Conservation (phyloP, 1,284 basidiomycete species). For the Malassezia sp. region DNA sequence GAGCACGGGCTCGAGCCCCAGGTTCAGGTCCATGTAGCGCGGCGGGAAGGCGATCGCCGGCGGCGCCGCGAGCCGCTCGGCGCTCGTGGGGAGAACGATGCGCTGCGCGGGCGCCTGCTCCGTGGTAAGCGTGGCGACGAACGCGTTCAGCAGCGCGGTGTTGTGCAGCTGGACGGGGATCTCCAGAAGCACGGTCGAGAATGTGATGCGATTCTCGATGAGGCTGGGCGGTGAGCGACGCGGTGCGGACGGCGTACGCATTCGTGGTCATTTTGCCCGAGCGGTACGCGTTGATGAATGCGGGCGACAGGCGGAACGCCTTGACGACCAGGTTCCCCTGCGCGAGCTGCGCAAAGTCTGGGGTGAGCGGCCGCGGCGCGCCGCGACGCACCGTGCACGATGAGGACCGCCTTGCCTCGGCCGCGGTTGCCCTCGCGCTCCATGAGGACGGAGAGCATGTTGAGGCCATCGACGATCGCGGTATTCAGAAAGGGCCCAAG, state of each 20-base stretch:
- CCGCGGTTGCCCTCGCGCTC: conserved; percentile 41
- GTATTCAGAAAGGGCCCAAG: conserved; percentile 54
- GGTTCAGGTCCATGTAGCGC: conserved; percentile 37
- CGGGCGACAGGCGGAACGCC: conserved; percentile 73
- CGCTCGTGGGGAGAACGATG: conserved; percentile 27
- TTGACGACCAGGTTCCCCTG: conserved; percentile 80
- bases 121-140: conserved; percentile 62
- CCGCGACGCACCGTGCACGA: too few relatives aligned
- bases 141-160: conserved; percentile 72
- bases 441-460: conserved; percentile 35
- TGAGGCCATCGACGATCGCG: conserved; percentile 69
- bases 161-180: conserved; percentile 79
- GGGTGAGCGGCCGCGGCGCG: too few relatives aligned
- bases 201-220: conserved; percentile 72
- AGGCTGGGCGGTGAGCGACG: too few relatives aligned
- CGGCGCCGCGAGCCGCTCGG: conserved; percentile 30
- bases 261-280: conserved; percentile 74
- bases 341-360: conserved; percentile 49
- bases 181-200: conserved; percentile 77
- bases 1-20: conserved; percentile 43
- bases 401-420: conserved; percentile 39
- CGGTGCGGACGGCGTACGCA: too few relatives aligned
- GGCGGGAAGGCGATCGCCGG: conserved; percentile 32
- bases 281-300: conserved; percentile 76
- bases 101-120: conserved; percentile 41